phyloP scores from a whole-genome alignment of 371 early-diverging fungal species.

The Nematocida minor region DNA sequence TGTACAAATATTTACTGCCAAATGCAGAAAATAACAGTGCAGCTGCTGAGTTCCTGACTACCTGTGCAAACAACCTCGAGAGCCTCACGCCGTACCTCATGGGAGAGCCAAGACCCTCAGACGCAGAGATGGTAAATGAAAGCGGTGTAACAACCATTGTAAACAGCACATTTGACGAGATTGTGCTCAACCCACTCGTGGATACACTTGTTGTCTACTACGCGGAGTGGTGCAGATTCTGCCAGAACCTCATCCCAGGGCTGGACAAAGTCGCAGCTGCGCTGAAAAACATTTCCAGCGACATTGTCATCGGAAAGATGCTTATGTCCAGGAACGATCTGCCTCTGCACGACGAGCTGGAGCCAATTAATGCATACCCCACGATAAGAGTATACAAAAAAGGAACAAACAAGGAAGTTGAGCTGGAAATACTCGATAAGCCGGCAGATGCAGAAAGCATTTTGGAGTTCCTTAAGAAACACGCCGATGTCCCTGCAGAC shows the following conservation, averaged over 20 bases:
- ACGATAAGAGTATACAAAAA: constrained; percentile 51
- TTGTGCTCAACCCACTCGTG: neutral
- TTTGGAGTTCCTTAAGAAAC: constrained; percentile 30
- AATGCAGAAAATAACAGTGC: neutral
- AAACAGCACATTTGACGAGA: neutral
- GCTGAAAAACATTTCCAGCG: neutral
- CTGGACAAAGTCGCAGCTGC: constrained; percentile 34
- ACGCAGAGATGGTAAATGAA: neutral
- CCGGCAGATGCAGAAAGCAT: constrained; percentile 21
- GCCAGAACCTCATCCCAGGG: constrained; percentile 36
- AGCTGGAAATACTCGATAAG: neutral
- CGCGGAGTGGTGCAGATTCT: constrained; percentile 44
- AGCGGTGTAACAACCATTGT: constrained; percentile 18
- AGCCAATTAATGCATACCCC: constrained; percentile 49
- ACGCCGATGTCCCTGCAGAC: constrained; percentile 22
- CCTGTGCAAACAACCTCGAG: neutral
- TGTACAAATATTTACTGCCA: constrained; percentile 20
- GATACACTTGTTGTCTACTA: constrained; percentile 47
- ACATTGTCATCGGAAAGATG: constrained; percentile 35
- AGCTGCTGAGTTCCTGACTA: neutral
- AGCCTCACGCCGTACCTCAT: constrained; percentile 18
- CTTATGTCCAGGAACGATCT: constrained; percentile 52
- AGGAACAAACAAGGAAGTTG: constrained; percentile 49
- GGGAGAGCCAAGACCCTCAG: constrained; percentile 13
- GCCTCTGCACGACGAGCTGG: constrained; percentile 21